Conservation (phyloP, 169 alveolate genomes). For the Plasmodium ovale region DNA sequence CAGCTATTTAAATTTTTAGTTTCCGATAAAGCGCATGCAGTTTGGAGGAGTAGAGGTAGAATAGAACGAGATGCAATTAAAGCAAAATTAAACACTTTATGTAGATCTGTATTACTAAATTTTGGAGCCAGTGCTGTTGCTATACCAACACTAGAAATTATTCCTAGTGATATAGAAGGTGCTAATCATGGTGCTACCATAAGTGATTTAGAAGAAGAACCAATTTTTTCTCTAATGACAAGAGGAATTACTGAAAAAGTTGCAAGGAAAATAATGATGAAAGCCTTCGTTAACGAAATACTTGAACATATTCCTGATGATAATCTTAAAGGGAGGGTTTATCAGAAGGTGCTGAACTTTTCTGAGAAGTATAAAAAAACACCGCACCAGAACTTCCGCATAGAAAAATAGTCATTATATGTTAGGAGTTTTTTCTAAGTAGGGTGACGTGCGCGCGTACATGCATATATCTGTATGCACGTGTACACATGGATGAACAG, state of each 20-base stretch:
- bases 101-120: constrained; percentile 78
- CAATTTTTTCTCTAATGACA: constrained; percentile 78
- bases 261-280: constrained; percentile 78
- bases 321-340: constrained; percentile 46
- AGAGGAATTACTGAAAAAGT: constrained; percentile 75
- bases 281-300: constrained; percentile 76
- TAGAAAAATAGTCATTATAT: neutral
- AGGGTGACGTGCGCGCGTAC: too few species aligned
- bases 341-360: constrained; percentile 36
- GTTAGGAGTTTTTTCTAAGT: neutral
- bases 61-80: constrained; percentile 80
- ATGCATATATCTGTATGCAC: too few species aligned
- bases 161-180: constrained; percentile 79
- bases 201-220: constrained; percentile 81
- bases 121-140: constrained; percentile 82
- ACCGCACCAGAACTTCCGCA: neutral
- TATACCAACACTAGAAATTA: constrained; percentile 81
- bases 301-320: constrained; percentile 69
- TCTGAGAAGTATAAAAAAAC: constrained; percentile 33
- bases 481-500: too few species aligned
- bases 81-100: constrained; percentile 77
- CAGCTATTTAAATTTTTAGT: constrained; percentile 77
- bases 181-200: constrained; percentile 83
- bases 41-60: constrained; percentile 82
- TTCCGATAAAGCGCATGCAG: constrained; percentile 79